Conservation (phyloP, 2,329 filamentous ascomycete species). For the Alternaria alternata region DNA sequence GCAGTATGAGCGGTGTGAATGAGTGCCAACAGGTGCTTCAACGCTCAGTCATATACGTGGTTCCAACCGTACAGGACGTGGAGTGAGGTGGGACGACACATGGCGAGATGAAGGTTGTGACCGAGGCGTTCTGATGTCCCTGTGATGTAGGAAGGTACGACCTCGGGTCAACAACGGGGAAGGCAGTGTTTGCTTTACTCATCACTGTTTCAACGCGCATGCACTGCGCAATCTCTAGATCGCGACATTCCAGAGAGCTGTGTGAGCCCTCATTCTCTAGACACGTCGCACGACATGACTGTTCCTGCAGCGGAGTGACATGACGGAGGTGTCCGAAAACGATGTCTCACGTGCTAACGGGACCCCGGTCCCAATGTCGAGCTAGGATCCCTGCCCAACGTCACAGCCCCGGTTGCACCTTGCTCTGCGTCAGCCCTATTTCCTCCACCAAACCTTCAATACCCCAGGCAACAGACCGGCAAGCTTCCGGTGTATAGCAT, state of each 20-base stretch:
- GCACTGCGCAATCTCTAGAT: neutral
- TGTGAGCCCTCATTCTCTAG: neutral
- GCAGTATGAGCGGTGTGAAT: constrained; percentile 38
- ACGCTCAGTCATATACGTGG: constrained; percentile 42
- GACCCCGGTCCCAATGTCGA: constrained; percentile 3
- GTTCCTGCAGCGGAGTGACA: constrained; percentile 21
- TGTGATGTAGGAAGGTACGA: constrained; percentile 12
- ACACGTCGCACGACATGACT: constrained; percentile 9
- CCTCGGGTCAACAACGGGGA: neutral
- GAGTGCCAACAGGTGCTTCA: constrained; percentile 26
- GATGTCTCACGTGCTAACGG: constrained; percentile 22
- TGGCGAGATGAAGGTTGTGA: constrained; percentile 16
- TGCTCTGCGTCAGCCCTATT: constrained; percentile 20
- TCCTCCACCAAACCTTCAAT: constrained; percentile 5
- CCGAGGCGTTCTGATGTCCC: constrained; percentile 12
- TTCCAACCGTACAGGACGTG: constrained; percentile 32
- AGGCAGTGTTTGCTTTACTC: neutral
- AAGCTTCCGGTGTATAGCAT: neutral
- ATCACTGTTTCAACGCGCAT: neutral
- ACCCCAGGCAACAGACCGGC: neutral
- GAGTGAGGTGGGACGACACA: constrained; percentile 42
- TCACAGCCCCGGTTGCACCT: constrained; percentile 21
- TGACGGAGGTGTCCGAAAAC: constrained; percentile 10
- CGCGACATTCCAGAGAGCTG: neutral
- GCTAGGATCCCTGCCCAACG: constrained; percentile 29